These are phyloP conservation scores for Leptodermis oblonga DNA, from an alignment of 257 asterid species.

Conservation along the genomic window DNA sequence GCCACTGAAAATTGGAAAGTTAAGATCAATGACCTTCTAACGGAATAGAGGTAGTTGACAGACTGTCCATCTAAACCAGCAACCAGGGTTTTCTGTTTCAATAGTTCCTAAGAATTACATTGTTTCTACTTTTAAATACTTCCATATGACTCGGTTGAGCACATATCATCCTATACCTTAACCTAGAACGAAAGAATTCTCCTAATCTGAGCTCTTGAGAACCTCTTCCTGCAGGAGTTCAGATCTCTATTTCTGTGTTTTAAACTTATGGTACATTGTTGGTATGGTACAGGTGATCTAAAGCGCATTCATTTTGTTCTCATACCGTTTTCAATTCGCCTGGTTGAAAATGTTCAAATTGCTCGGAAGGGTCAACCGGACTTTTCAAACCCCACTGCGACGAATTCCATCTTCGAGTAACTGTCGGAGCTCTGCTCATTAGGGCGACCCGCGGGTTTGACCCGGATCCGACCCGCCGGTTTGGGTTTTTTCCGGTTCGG, in stretches of 20 bases:
- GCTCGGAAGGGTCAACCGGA: slow-evolving; percentile 18
- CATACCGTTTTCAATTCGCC: neutral
- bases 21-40: slow-evolving; percentile 13
- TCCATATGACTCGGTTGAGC: neutral
- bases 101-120: neutral
- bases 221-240: neutral
- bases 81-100: no score
- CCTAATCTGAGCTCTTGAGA: neutral
- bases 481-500: no score
- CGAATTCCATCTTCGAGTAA: slow-evolving; percentile 8
- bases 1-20: neutral
- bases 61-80: no score
- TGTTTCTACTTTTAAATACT: neutral
- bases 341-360: slow-evolving; percentile 10
- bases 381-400: slow-evolving; percentile 21
- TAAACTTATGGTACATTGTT: no score
- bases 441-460: no score
- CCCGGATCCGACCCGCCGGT: no score
- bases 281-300: no score
- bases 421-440: slow-evolving; percentile 1
- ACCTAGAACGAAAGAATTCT: neutral
- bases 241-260: no score
- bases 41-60: no score
- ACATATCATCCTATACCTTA: neutral
- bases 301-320: neutral